Conservation (phyloP, 371 early-diverging fungal genomes). For the Encephalitozoon hellem region DNA sequence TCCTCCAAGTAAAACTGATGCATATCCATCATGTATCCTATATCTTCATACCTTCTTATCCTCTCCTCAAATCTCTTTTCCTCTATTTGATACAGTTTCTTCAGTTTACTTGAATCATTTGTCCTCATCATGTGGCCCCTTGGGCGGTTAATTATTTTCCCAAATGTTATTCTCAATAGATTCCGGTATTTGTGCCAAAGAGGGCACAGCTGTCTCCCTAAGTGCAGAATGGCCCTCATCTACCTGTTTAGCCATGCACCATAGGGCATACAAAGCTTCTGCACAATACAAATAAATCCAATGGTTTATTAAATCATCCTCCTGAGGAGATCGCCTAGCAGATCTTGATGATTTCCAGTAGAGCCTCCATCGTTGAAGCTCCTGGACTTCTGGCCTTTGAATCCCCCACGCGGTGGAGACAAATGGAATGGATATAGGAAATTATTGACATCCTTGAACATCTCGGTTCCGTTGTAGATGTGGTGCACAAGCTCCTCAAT, state of each 20-base stretch:
- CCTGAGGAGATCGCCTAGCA: conserved; percentile 81
- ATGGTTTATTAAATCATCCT: conserved; percentile 69
- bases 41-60: neutral
- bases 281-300: neutral
- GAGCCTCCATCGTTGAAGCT: conserved; percentile 96
- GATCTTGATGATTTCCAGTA: conserved; percentile 82
- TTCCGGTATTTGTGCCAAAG: too few species aligned
- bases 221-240: too few species aligned
- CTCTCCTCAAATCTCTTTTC: neutral
- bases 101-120: conserved; percentile 1
- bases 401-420: conserved; percentile 90
- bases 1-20: conserved; percentile 6
- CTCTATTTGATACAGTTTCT: conserved; percentile 10
- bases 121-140: neutral
- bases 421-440: conserved; percentile 99
- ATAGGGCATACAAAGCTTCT: neutral
- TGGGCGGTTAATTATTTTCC: conserved; percentile 13
- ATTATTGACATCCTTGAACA: conserved; percentile 90
- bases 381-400: conserved; percentile 78
- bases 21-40: conserved; percentile 1
- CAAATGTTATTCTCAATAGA: neutral
- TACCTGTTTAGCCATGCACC: neutral
- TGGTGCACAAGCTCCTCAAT: conserved; percentile 96
- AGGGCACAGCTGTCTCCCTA: too few species aligned
- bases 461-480: conserved; percentile 89